These are phyloP conservation scores for Lactarius sanguifluus DNA, from an alignment of 768 basidiomycete species.

Conservation along the genomic window DNA sequence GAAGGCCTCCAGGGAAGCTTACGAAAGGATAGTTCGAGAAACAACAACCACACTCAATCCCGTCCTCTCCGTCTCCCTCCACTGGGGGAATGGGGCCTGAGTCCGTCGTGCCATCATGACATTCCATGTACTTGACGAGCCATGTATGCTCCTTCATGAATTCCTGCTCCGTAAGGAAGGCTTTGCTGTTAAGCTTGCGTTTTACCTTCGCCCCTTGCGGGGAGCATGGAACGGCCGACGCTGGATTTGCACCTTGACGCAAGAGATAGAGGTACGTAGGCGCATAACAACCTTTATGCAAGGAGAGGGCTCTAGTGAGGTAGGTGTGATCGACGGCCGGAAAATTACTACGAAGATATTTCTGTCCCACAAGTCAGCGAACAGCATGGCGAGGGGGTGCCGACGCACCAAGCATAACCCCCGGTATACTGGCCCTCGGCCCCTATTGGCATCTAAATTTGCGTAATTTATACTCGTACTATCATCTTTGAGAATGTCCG, in stretches of 20 bases:
- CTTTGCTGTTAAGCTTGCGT: constrained; percentile 31
- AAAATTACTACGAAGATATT: constrained; percentile 56
- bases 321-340: constrained; percentile 56
- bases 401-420: constrained; percentile 52
- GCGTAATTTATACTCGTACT: constrained; percentile 54
- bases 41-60: constrained; percentile 88
- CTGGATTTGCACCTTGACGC: constrained; percentile 41
- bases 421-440: constrained; percentile 48
- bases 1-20: constrained; percentile 35
- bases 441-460: constrained; percentile 44
- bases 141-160: constrained; percentile 34
- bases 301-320: constrained; percentile 46
- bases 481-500: constrained; percentile 30
- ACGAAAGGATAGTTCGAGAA: constrained; percentile 73
- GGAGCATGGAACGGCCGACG: constrained; percentile 36
- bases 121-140: constrained; percentile 42
- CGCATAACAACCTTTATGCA: constrained; percentile 54
- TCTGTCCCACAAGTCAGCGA: constrained; percentile 36
- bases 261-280: constrained; percentile 59
- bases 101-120: constrained; percentile 12
- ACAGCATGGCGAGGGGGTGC: constrained; percentile 15
- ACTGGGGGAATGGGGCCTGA: constrained; percentile 33
- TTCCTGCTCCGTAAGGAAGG: constrained; percentile 36
- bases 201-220: constrained; percentile 37
- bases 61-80: constrained; percentile 47